Evolutionary conservation across 345 rosid genomes (phyloP), one percentile per base, ranked within the genome.

Genomic region (Mercurialis annua): DNA sequence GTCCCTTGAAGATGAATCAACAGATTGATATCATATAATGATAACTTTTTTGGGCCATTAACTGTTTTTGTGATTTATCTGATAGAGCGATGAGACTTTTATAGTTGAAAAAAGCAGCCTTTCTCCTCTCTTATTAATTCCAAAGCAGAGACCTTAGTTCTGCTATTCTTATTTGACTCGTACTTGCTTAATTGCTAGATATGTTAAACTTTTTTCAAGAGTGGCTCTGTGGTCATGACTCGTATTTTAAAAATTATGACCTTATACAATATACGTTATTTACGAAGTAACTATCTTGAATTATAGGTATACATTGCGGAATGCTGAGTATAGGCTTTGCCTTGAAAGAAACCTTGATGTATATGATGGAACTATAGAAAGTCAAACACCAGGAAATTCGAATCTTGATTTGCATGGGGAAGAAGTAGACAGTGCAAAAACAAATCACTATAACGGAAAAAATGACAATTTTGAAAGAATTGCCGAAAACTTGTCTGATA

Each of bases 291-390:
- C 14, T 18, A 5, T 54, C 63, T 24, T 80, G 53, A 27, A 34
- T 56, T 80, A 69, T 71, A 90, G 97, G 70, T 93, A 93, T 75
- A 93, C 98, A 18, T 74, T 93, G 76, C 69, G 89, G 66, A 93
- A 93, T 77, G 98, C 98, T 47, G 96, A 93, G 52, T 89, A 90
- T 71, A 87, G 92, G 74, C 97, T 93, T 81, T 93, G 83, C 73
- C 97, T 93, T 69, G 97, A 89, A 55, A 83, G 82, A 60, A 93
- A 86, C 81, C 85, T 88, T 47, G 91, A 82, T 76, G 76, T 78
- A 40, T 47, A 76, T 68, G 90, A 83, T 68, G 84, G 14, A 71
- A 71, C 71, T 68, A 21, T 64, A 64, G 86, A 79, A 72, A 85
- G 68, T 69, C 79, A 74, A 65, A 61, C 29, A 33, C 44, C 75